phyloP scores from a whole-genome alignment of 257 asterid genomes.

The Solanum etuberosum region DNA sequence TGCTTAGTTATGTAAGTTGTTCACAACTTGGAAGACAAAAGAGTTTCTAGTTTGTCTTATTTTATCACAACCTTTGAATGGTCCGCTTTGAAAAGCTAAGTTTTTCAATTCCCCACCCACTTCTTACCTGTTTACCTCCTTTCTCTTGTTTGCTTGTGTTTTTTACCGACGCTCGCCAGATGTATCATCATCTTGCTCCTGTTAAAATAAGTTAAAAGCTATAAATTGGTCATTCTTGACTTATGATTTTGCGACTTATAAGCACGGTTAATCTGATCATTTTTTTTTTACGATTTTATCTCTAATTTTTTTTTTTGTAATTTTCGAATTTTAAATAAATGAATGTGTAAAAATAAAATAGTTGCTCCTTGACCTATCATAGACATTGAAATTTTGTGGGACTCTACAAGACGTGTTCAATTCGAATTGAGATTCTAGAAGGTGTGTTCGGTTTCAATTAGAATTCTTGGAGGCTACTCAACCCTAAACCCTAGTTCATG shows the following conservation, averaged over 20 bases:
- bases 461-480: too few relatives aligned
- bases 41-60: neutral
- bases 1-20: neutral
- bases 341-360: neutral
- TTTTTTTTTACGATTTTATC: neutral
- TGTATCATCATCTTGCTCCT: neutral
- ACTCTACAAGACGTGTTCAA: too few relatives aligned
- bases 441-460: too few relatives aligned
- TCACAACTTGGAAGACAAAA: neutral
- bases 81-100: fast-evolving
- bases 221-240: neutral
- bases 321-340: neutral
- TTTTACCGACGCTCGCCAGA: fast-evolving
- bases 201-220: neutral
- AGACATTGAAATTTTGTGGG: too few relatives aligned
- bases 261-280: too few relatives aligned
- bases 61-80: neutral
- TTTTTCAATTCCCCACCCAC: too few relatives aligned
- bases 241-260: too few relatives aligned
- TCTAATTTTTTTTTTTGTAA: neutral
- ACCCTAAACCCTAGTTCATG: too few relatives aligned
- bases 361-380: neutral
- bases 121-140: neutral
- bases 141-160: neutral
- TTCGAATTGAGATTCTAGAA: too few relatives aligned